Evolutionary conservation across 2,329 filamentous ascomycete genomes (phyloP).

Genomic region (Monilinia vaccinii-corymbosi): DNA sequence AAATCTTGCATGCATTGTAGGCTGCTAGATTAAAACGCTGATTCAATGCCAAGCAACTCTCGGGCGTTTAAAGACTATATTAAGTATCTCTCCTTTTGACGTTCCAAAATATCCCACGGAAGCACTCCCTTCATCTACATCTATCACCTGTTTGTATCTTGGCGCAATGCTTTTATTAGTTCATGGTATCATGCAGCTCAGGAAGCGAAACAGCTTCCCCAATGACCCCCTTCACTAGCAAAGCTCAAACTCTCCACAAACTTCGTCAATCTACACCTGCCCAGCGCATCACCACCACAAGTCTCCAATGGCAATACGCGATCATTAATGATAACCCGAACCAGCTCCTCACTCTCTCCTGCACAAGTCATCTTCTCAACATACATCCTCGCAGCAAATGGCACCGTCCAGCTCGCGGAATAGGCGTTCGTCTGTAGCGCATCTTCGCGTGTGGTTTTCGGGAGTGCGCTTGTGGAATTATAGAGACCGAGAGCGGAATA

Average conservation of each 20-base stretch:
- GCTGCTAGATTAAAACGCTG: too few species aligned
- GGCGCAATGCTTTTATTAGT: neutral
- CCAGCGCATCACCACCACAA: slow-evolving; percentile 61
- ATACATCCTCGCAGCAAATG: slow-evolving; percentile 73
- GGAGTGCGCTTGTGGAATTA: slow-evolving; percentile 50
- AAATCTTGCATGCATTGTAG: neutral
- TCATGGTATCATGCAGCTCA: neutral
- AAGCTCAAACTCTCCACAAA: slow-evolving; percentile 73
- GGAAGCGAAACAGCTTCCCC: slow-evolving; percentile 52
- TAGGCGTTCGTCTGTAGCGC: slow-evolving; percentile 54
- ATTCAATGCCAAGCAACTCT: neutral
- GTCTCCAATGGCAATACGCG: slow-evolving; percentile 62
- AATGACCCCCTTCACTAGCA: slow-evolving; percentile 61
- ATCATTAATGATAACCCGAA: slow-evolving; percentile 77
- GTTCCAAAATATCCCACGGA: neutral
- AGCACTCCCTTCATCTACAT: neutral
- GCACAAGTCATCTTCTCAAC: slow-evolving; percentile 77
- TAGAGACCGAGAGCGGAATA: slow-evolving; percentile 73
- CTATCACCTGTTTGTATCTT: neutral
- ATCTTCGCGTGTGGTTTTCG: slow-evolving; percentile 40
- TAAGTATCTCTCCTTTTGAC: neutral
- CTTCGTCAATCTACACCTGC: slow-evolving; percentile 57
- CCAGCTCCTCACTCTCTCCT: slow-evolving; percentile 52
- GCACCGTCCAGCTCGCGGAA: slow-evolving; percentile 69
- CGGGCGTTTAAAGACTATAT: neutral